These are phyloP conservation scores for Trapa bicornis DNA, from an alignment of 345 rosid genomes.

Conservation along the genomic window DNA sequence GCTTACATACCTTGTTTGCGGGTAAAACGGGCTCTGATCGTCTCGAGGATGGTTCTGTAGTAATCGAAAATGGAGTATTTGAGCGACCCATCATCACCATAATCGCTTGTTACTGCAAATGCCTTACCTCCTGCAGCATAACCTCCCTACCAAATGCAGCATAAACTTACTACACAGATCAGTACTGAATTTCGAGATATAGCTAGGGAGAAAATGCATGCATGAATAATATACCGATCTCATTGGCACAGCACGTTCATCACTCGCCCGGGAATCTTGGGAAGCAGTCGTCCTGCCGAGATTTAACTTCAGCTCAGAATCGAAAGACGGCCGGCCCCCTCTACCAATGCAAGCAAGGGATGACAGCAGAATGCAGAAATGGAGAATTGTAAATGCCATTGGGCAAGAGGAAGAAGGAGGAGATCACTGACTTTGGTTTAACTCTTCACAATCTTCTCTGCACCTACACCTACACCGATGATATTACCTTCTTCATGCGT, in stretches of 20 bases:
- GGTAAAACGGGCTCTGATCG: not conserved
- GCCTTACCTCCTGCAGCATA: not conserved
- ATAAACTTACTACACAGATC: not conserved
- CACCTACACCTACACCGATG: too few species aligned
- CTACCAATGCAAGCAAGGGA: not conserved
- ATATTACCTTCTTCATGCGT: too few species aligned
- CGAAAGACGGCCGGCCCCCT: too few species aligned
- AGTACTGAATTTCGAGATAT: too few species aligned
- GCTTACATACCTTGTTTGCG: not conserved
- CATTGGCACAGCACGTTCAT: not conserved
- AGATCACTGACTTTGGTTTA: not conserved
- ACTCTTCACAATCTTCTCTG: not conserved
- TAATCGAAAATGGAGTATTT: constrained; percentile 11
- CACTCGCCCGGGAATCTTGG: not conserved
- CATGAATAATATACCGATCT: not conserved
- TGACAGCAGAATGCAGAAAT: not conserved
- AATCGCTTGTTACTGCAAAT: constrained; percentile 4
- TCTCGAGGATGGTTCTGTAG: not conserved
- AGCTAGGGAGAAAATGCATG: too few species aligned
- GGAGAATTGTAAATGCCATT: not conserved
- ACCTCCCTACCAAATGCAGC: constrained; percentile 8
- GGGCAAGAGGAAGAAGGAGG: not conserved
- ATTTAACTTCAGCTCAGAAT: not conserved
- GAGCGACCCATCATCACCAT: not conserved
- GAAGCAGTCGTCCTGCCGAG: not conserved